Conservation (phyloP, 257 asterid species). For the Nicotiana paniculata region DNA sequence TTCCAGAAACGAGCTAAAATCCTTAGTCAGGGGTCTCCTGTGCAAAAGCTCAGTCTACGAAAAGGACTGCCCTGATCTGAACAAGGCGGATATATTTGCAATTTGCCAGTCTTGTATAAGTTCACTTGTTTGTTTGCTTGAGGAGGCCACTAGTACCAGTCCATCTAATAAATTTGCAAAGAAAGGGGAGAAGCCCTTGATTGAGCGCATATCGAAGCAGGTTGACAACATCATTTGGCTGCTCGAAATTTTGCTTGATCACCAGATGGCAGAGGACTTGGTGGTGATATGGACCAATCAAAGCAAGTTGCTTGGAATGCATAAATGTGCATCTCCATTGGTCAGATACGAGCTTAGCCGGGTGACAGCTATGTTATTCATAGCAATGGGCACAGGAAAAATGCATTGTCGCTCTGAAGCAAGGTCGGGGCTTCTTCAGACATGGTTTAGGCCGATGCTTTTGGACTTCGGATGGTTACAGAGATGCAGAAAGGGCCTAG, state of each 20-base stretch:
- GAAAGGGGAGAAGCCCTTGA: conserved; percentile 44
- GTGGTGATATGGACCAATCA: conserved; percentile 70
- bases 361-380: conserved; percentile 65
- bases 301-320: conserved; percentile 44
- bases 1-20: conserved; percentile 73
- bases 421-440: conserved; percentile 46
- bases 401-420: conserved; percentile 70
- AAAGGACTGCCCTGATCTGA: conserved; percentile 47
- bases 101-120: conserved; percentile 51
- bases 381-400: conserved; percentile 74
- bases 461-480: conserved; percentile 88
- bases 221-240: conserved; percentile 83
- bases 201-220: conserved; percentile 68
- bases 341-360: conserved; percentile 83
- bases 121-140: conserved; percentile 54
- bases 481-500: conserved; percentile 81
- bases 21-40: conserved; percentile 71
- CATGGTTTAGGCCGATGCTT: conserved; percentile 84
- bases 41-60: conserved; percentile 62
- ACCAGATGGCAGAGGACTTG: conserved; percentile 72
- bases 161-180: conserved; percentile 20
- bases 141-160: conserved; percentile 45
- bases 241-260: conserved; percentile 74
- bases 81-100: conserved; percentile 49
- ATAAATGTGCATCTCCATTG: conserved; percentile 59